Evolutionary conservation across 495 filamentous ascomycete species (phyloP).

Genomic region (Oidiodendron maius): DNA sequence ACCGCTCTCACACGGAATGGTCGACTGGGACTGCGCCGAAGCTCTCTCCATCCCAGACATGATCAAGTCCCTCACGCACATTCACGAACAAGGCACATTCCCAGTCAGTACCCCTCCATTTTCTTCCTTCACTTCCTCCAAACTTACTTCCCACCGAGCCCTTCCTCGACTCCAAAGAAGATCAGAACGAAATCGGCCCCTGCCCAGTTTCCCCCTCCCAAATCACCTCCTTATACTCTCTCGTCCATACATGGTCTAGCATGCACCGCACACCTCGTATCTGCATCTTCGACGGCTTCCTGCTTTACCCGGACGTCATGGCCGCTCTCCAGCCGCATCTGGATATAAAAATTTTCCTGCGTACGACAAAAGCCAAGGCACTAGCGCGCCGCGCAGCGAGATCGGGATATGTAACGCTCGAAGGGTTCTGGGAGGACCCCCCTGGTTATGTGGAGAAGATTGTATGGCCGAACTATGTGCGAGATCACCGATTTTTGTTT

Average conservation of each 20-base stretch:
- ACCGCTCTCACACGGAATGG: conserved; percentile 46
- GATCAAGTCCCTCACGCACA: conserved; percentile 51
- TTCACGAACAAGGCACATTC: conserved; percentile 57
- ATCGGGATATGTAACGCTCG: conserved; percentile 80
- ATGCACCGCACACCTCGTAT: conserved; percentile 27
- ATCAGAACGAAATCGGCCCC: conserved; percentile 58
- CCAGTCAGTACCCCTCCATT: conserved; percentile 38
- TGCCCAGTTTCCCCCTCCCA: conserved; percentile 38
- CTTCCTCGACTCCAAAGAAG: conserved; percentile 64
- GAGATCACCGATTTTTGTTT: conserved; percentile 72
- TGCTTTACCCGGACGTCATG: conserved; percentile 57
- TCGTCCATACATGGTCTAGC: too few relatives aligned
- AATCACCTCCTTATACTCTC: too few relatives aligned
- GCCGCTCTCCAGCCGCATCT: conserved; percentile 46
- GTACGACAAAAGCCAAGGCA: conserved; percentile 51
- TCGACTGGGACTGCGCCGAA: conserved; percentile 81
- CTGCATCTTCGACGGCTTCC: conserved; percentile 75
- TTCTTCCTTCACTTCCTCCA: conserved; percentile 15
- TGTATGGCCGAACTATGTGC: conserved; percentile 91
- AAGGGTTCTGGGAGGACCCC: conserved; percentile 92
- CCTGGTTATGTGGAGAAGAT: conserved; percentile 90
- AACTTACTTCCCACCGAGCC: conserved; percentile 29
- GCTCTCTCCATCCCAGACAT: conserved; percentile 66
- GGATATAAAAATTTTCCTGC: conserved; percentile 71
- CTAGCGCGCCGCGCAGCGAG: conserved; percentile 64